Evolutionary conservation across 2,329 filamentous ascomycete species (phyloP).

Genomic region (Sclerotinia trifoliorum): DNA sequence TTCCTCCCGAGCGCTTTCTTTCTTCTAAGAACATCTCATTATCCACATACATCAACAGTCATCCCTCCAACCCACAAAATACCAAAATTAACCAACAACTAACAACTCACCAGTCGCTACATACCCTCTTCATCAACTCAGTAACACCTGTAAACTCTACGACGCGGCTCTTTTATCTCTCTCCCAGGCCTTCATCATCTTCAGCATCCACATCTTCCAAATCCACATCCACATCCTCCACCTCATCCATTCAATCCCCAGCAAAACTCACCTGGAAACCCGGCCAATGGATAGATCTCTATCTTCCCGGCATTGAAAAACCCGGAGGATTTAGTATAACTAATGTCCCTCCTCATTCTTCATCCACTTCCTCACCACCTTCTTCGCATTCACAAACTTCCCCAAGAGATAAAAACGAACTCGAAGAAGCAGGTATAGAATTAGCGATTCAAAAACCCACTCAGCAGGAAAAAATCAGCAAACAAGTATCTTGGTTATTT

Average conservation of each 20-base stretch:
- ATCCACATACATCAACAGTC: background rate
- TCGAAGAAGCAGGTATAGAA: background rate
- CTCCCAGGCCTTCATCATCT: background rate
- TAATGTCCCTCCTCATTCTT: background rate
- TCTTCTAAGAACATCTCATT: too few relatives aligned
- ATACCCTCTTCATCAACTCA: background rate
- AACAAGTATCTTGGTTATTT: background rate
- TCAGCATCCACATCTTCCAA: too few relatives aligned
- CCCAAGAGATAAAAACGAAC: background rate
- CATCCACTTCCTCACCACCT: background rate
- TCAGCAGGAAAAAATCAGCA: background rate
- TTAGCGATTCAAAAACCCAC: background rate
- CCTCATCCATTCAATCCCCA: too few relatives aligned
- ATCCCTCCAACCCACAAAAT: background rate
- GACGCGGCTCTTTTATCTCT: conserved; percentile 2
- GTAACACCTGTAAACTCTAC: background rate
- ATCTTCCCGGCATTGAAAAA: background rate
- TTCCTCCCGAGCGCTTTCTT: too few relatives aligned
- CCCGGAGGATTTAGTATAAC: background rate
- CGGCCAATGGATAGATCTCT: background rate
- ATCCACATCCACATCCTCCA: too few relatives aligned
- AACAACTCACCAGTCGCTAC: background rate
- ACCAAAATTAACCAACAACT: background rate
- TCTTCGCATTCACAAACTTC: background rate
- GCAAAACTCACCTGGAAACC: background rate